A percentile compares a stretch with the other conserved stretches of the same genome.
Evolutionary conservation across 2,329 filamentous ascomycete species (phyloP).

Genomic region (Pseudogymnoascus sp.): DNA sequence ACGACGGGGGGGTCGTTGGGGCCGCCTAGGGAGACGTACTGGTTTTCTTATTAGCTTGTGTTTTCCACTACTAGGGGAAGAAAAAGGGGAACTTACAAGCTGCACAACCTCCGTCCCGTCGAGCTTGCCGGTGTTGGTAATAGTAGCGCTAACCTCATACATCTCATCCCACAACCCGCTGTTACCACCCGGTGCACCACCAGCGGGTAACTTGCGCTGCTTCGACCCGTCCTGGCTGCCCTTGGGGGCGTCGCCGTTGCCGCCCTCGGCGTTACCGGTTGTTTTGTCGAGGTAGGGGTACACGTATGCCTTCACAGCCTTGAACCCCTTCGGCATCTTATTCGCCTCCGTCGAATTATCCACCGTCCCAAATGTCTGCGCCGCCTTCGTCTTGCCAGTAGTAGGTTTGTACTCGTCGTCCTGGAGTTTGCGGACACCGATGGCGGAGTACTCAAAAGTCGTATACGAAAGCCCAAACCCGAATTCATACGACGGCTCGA

Average conservation of each 20-base stretch:
- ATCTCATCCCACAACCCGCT: constrained; percentile 46
- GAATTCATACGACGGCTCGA: constrained; percentile 69
- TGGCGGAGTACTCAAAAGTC: constrained; percentile 66
- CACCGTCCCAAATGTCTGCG: constrained; percentile 56
- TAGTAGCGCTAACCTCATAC: constrained; percentile 44
- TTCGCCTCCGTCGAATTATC: constrained; percentile 59
- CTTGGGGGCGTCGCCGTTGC: constrained; percentile 32
- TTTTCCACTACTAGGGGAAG: constrained; percentile 35
- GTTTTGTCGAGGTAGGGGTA: constrained; percentile 49
- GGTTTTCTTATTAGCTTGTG: constrained; percentile 42
- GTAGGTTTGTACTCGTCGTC: constrained; percentile 39
- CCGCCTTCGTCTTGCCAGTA: constrained; percentile 52
- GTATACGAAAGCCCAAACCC: constrained; percentile 77
- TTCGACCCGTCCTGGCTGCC: constrained; percentile 37
- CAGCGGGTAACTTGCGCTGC: constrained; percentile 40
- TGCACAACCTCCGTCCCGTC: constrained; percentile 52
- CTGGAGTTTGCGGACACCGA: constrained; percentile 36
- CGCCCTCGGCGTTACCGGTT: constrained; percentile 17
- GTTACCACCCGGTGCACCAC: constrained; percentile 48
- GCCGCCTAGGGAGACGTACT: constrained; percentile 73
- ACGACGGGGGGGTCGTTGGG: constrained; percentile 58
- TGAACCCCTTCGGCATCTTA: constrained; percentile 53
- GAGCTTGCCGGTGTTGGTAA: constrained; percentile 49
- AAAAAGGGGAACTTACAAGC: constrained; percentile 40
- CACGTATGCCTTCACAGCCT: constrained; percentile 41